A percentile compares a stretch with the other conserved stretches of the same genome.
phyloP scores from a whole-genome alignment of 1,284 basidiomycete genomes.

The Spongiforma sp. region DNA sequence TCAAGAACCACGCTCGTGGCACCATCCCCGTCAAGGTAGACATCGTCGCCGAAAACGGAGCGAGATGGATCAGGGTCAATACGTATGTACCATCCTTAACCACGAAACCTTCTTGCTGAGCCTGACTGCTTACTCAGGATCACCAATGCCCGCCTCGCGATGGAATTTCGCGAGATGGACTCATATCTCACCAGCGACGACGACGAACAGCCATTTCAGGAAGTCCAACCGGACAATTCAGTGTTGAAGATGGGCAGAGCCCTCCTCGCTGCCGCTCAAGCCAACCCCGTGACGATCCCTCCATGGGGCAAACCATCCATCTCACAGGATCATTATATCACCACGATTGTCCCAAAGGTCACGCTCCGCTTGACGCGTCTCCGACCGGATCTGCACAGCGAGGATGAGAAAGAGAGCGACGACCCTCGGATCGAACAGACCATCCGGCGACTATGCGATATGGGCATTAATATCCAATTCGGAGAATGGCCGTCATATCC shows the following conservation, averaged over 20 bases:
- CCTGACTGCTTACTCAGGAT: constrained; percentile 50
- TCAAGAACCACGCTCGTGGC: too few relatives aligned
- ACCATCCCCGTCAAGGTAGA: constrained; percentile 79
- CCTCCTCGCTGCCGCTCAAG: constrained; percentile 63
- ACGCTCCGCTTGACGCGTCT: constrained; percentile 75
- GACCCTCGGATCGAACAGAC: constrained; percentile 60
- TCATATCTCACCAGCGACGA: constrained; percentile 77
- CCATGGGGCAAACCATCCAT: too few relatives aligned
- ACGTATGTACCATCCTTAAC: constrained; percentile 61
- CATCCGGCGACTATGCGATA: constrained; percentile 54
- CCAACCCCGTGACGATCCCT: constrained; percentile 45
- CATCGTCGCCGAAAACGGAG: constrained; percentile 75
- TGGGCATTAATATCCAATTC: constrained; percentile 72
- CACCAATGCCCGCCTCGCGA: constrained; percentile 74
- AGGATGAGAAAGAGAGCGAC: too few relatives aligned
- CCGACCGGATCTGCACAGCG: too few relatives aligned
- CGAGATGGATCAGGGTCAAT: constrained; percentile 81
- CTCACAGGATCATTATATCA: too few relatives aligned
- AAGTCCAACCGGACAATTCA: constrained; percentile 73
- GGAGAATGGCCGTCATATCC: constrained; percentile 61
- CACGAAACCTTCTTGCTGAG: constrained; percentile 1
- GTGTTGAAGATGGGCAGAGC: constrained; percentile 64
- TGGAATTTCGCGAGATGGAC: constrained; percentile 83
- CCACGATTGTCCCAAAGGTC: constrained; percentile 32
- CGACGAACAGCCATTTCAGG: constrained; percentile 45